Evolutionary conservation across 2,329 filamentous ascomycete species (phyloP).

Genomic region (Escovopsis sp.): DNA sequence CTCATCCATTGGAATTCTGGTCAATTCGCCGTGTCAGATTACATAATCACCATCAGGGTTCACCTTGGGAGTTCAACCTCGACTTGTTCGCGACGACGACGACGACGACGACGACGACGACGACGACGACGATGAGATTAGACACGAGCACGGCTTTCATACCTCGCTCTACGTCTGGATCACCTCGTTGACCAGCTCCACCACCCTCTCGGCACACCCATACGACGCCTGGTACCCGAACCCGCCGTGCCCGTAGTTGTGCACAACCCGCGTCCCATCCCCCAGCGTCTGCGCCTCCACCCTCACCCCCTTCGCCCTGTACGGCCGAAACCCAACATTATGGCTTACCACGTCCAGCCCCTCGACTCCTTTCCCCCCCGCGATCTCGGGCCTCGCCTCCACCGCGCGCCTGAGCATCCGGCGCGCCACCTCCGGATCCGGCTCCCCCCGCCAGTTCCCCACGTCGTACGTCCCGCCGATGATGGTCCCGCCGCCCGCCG

Average conservation of each 20-base stretch:
- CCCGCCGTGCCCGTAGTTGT: conserved; percentile 67
- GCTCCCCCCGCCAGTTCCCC: conserved; percentile 62
- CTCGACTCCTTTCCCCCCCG: conserved; percentile 51
- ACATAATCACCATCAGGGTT: no score
- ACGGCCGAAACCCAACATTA: conserved; percentile 66
- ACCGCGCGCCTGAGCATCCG: conserved; percentile 74
- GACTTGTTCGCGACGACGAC: no score
- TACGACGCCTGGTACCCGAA: conserved; percentile 62
- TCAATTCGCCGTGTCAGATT: no score
- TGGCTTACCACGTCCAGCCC: conserved; percentile 64
- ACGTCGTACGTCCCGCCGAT: conserved; percentile 76
- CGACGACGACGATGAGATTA: no score
- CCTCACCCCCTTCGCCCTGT: conserved; percentile 56
- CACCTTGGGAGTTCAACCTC: no score
- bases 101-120: no score
- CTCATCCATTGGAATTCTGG: no score
- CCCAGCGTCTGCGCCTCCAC: conserved; percentile 43
- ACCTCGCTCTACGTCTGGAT: conserved; percentile 24
- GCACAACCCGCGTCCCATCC: conserved; percentile 51
- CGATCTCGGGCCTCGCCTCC: conserved; percentile 47
- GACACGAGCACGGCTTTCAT: conserved; percentile 17
- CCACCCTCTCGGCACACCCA: conserved; percentile 52
- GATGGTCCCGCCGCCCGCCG: conserved; percentile 65
- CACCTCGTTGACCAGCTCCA: conserved; percentile 52
- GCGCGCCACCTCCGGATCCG: conserved; percentile 63